Conservation (phyloP, 495 filamentous ascomycete genomes). For the Trichoderma virens region DNA sequence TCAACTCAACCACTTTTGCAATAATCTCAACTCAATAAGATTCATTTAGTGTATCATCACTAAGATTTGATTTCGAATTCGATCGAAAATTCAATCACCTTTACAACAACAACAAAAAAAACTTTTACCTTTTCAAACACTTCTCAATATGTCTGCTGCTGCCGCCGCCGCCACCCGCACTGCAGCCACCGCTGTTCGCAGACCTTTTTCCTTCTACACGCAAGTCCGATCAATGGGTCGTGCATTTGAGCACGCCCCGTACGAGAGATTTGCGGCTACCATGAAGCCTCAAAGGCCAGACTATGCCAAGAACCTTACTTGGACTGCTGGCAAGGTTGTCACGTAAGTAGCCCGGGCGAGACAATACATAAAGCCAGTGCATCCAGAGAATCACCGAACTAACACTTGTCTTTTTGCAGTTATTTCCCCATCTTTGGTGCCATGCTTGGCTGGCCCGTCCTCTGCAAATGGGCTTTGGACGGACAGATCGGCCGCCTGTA, state of each 20-base stretch:
- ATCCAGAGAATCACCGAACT: neutral
- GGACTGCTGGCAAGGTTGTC: neutral
- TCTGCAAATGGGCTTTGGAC: neutral
- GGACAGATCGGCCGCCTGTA: neutral
- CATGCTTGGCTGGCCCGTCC: neutral
- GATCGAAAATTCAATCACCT: neutral
- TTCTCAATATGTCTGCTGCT: constrained; percentile 4
- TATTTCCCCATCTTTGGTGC: neutral
- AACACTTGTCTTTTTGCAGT: neutral
- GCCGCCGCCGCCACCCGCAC: neutral
- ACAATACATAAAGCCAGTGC: no score
- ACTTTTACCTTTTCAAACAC: neutral
- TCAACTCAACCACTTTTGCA: neutral
- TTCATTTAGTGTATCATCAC: neutral
- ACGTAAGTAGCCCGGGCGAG: neutral
- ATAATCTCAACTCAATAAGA: neutral
- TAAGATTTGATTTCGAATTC: neutral
- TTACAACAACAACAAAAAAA: neutral
- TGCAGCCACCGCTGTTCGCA: neutral
- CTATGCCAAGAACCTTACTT: neutral
- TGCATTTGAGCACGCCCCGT: neutral
- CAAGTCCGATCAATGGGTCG: neutral
- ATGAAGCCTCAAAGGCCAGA: neutral
- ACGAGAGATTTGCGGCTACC: neutral
- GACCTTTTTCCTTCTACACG: neutral